Base-by-base conservation (phyloP, 2,329 filamentous ascomycete species). In the Truncatella angustata region DNA sequence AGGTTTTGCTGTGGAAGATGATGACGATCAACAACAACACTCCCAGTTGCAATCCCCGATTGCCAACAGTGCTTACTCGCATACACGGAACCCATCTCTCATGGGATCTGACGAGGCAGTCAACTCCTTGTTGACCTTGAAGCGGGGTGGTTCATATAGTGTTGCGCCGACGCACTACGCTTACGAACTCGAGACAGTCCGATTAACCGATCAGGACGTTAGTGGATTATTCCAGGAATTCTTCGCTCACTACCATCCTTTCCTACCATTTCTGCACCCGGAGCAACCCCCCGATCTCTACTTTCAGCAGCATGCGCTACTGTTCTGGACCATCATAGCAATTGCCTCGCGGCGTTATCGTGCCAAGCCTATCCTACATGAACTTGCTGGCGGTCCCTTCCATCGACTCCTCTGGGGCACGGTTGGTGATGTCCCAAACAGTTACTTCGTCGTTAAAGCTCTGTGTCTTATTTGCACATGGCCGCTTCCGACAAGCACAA, bases 281-380 rank as follows among this genome's bases (percentile, higher is more conserved):
- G 66, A 77, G 9, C 83, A 86, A 58, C 72, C 81, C 0, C 87
- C 90, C 2, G 87, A 94, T 43, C 76, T 84, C 53, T 94, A 90
- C 66, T 88, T 88, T 63, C 80, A 85, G 54, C 87, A 93, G 61
- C 88, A 91, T 47, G 85, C 86, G 4, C 76, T 96, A 12, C 79
- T 96, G 1, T 96, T 96, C 70, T 96, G 91, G 91, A 82, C 88
- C 44, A 87, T 93, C 54, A 76, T 92, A 42, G 82, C 87, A 32
- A 85, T 91, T 51, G 88, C 88, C 20, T 84, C 88, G 37, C 83
- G 89, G 48, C 85, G 88, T 35, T 91, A 86, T 63, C 75, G 77
- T 37, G 72, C 76, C 1, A 86, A 88, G 54, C 80, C 81, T 1
- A 75, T 92, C 28, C 77, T 93, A 50, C 83, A 80, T 42, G 82